phyloP scores from a whole-genome alignment of 2,329 filamentous ascomycete genomes.

The Rhynchosporium agropyri region DNA sequence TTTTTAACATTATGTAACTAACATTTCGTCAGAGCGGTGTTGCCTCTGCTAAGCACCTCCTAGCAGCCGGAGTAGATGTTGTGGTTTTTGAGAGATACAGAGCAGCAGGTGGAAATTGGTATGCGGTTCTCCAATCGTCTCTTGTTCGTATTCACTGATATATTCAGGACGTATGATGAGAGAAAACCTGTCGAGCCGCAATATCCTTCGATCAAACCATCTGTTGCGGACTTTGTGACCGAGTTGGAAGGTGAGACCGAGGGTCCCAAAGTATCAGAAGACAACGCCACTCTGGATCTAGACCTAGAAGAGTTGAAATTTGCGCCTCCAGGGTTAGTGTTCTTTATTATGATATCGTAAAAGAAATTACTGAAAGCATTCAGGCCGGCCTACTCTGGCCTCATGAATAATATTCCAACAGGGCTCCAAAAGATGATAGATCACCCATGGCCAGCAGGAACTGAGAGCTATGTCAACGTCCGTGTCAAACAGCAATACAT shows the following conservation, averaged over 20 bases:
- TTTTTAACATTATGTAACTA: neutral
- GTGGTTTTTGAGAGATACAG: constrained; percentile 57
- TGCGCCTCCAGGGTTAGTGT: constrained; percentile 36
- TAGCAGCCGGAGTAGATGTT: constrained; percentile 50
- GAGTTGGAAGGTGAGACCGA: constrained; percentile 12
- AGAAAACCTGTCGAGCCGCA: constrained; percentile 31
- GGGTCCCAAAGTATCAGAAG: neutral
- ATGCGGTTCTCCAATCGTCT: neutral
- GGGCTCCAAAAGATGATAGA: constrained; percentile 34
- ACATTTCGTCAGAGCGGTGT: constrained; percentile 43
- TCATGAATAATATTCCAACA: constrained; percentile 38
- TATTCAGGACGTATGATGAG: constrained; percentile 35
- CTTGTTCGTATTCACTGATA: neutral
- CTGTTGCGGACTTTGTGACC: constrained; percentile 29
- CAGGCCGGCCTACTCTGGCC: constrained; percentile 35
- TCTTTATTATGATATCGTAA: neutral
- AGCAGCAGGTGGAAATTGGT: constrained; percentile 58
- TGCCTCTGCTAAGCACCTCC: constrained; percentile 50
- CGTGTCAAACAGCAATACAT: constrained; percentile 34
- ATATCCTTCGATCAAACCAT: constrained; percentile 35
- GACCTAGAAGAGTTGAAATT: constrained; percentile 29
- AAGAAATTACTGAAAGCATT: neutral
- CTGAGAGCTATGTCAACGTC: constrained; percentile 35
- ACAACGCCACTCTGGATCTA: neutral
- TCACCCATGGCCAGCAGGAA: constrained; percentile 35